A percentile compares a stretch with the other conserved stretches of the same genome.
Evolutionary conservation across 345 rosid species (phyloP).

Genomic region (Eutrema heterophyllum): DNA sequence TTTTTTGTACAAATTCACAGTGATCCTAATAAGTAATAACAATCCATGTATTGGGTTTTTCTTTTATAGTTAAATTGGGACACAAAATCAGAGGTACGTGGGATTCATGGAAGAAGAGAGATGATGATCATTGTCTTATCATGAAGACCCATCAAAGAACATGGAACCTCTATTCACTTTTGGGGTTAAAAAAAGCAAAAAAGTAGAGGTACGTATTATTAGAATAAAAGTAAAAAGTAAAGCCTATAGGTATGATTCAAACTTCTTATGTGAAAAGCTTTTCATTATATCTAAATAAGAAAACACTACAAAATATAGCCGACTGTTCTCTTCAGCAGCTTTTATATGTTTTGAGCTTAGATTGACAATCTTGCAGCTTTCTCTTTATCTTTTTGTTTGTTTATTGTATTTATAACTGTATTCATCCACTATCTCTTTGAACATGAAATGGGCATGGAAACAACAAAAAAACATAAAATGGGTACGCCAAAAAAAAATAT

Average conservation of each 20-base stretch:
- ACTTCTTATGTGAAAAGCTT: conserved; percentile 5
- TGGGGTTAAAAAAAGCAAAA: conserved; percentile 13
- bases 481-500: neutral
- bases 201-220: neutral
- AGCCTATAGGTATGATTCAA: conserved; percentile 16
- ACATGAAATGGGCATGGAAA: neutral
- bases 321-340: conserved; percentile 22
- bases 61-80: neutral
- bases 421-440: neutral
- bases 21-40: neutral
- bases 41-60: neutral
- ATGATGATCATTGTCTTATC: conserved; percentile 34
- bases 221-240: conserved; percentile 7
- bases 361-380: conserved; percentile 32
- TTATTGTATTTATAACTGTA: conserved; percentile 3
- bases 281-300: neutral
- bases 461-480: neutral
- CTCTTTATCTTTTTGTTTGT: conserved; percentile 13
- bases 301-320: conserved; percentile 6
- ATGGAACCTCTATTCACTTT: conserved; percentile 17
- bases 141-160: conserved; percentile 29
- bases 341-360: conserved; percentile 21
- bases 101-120: conserved; percentile 14
- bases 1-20: neutral
- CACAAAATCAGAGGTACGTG: conserved; percentile 1